These are phyloP conservation scores for Dothistroma pini DNA, from an alignment of 2,329 filamentous ascomycete species.

Conservation along the genomic window DNA sequence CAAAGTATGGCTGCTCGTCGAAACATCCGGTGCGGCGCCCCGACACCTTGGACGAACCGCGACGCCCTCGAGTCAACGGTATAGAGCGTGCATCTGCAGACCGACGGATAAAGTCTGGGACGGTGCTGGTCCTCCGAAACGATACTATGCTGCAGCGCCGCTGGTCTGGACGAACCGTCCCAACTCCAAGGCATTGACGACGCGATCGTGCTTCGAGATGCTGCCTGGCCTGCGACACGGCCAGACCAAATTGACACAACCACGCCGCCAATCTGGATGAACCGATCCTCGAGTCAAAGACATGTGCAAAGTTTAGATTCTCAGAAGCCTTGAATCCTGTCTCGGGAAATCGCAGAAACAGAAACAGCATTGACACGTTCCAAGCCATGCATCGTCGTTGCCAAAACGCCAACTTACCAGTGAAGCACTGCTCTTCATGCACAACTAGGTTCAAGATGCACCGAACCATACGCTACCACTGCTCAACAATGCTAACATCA, in stretches of 20 bases:
- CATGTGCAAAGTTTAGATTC: neutral
- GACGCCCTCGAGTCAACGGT: neutral
- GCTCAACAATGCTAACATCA: neutral
- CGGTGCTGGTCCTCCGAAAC: neutral
- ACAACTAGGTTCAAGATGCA: neutral
- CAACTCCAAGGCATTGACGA: neutral
- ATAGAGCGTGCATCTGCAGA: neutral
- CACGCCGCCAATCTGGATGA: neutral
- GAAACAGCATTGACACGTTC: neutral
- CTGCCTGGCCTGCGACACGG: no score
- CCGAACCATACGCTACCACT: neutral
- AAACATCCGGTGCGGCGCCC: neutral
- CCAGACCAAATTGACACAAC: neutral
- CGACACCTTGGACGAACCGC: neutral
- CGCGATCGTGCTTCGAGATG: neutral
- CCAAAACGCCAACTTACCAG: neutral
- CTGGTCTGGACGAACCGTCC: neutral
- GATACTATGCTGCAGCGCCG: neutral
- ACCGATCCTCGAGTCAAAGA: conserved; percentile 1
- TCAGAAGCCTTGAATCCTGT: neutral
- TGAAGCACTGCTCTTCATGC: neutral
- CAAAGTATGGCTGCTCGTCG: neutral
- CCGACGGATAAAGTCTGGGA: neutral
- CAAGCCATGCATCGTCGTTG: neutral
- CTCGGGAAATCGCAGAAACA: neutral